Conservation (phyloP, 2,329 filamentous ascomycete genomes). For the Colletotrichum orchidophilum region DNA sequence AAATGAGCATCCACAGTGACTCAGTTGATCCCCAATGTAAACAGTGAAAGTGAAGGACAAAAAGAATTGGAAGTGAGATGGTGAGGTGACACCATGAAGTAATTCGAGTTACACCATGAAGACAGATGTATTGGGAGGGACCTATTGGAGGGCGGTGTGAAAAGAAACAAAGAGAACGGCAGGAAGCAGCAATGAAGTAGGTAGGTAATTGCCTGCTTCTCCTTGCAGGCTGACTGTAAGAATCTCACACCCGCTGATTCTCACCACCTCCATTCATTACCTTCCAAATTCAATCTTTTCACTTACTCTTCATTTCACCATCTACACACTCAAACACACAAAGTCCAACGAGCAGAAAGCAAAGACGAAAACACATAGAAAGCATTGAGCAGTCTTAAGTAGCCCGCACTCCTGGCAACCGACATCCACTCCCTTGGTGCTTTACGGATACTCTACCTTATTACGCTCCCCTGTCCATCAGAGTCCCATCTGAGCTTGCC, state of each 20-base stretch:
- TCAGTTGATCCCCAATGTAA: neutral
- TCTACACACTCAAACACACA: neutral
- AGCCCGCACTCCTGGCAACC: neutral
- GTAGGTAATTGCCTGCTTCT: neutral
- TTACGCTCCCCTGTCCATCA: neutral
- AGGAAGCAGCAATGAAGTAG: neutral
- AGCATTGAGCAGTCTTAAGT: conserved; percentile 5
- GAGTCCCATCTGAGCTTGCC: conserved; percentile 5
- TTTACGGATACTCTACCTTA: conserved; percentile 1
- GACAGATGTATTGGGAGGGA: neutral
- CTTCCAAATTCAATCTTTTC: neutral
- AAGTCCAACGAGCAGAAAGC: neutral
- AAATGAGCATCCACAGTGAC: neutral
- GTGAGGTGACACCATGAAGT: neutral
- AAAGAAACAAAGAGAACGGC: neutral
- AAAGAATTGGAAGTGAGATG: neutral
- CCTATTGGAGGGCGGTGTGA: neutral
- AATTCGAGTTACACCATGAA: neutral
- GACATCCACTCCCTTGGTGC: neutral
- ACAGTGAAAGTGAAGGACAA: neutral
- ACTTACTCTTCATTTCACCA: neutral
- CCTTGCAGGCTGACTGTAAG: neutral
- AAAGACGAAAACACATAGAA: neutral
- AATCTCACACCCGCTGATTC: neutral
- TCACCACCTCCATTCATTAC: neutral